Base-by-base conservation (phyloP, 2,329 filamentous ascomycete genomes). In the Clarireedia monteithiana region DNA sequence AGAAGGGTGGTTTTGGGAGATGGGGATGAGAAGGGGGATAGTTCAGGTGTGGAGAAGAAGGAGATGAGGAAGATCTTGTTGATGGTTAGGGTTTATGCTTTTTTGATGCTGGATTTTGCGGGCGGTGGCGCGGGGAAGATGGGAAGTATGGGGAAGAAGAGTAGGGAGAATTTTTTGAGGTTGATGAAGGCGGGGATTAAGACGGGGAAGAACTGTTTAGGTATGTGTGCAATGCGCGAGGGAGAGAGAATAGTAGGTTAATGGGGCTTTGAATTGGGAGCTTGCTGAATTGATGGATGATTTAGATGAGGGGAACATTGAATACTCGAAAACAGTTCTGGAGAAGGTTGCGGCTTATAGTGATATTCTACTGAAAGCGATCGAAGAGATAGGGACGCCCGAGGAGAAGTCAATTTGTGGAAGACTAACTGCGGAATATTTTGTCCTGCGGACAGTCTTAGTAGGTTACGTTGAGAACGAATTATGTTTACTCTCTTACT, bases 171-270 rank as follows among this genome's bases (percentile, higher is more conserved):
- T 58, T 65, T 77, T 15, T 67, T 82, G 30, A 80, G 86, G 55
- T 69, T 89, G 20, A 74, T 89, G 66, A 84, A 80, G 64, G 72
- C 89, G 62, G 84, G 84, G 10, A 72, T 95, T 56, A 88, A 85
- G 67, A 77, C 84, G 5, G 79, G 78, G 20, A 81, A 76, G 63
- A 74, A 74, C 42, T 90, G 85, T 62, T 73, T 94, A 45, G 77
- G 81, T 78, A 74, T 67, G 72, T 36, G 20, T 44, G 5, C n/a
- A 17, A 6, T 38, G 6, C 24, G 27, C 4, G 26, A 30, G 27
- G 27, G 7, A 30, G 27, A 30, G 7, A 30, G 6, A 30, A 30
- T 7, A 30, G 27, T 30, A 30, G 27, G 10, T 7, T 10, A 9
- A 10, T 30, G 6, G 27, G 27, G 20, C n/a, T 15, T 27, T 26